phyloP scores from a whole-genome alignment of 345 rosid genomes.

The Eucalyptus urophylla region DNA sequence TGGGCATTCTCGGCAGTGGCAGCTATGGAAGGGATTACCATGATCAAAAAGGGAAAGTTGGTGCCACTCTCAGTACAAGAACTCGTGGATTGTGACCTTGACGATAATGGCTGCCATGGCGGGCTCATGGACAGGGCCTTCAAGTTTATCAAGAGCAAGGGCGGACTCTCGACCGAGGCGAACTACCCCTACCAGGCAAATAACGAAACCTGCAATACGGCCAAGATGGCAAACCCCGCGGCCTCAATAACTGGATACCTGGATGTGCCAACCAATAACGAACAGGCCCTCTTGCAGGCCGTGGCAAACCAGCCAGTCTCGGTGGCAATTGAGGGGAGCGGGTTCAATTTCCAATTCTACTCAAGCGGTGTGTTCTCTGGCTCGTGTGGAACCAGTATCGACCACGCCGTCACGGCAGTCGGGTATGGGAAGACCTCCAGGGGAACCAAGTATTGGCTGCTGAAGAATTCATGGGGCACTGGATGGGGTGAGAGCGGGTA shows the following conservation, averaged over 20 bases:
- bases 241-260: conserved; percentile 18
- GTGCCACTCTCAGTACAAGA: conserved; percentile 44
- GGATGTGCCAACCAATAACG: conserved; percentile 25
- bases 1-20: conserved; percentile 63
- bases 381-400: conserved; percentile 12
- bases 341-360: conserved; percentile 16
- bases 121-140: conserved; percentile 33
- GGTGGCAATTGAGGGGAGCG: conserved; percentile 15
- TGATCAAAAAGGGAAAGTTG: conserved; percentile 23
- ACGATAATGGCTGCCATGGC: conserved; percentile 19
- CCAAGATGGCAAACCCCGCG: not conserved
- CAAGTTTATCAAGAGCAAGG: conserved; percentile 11
- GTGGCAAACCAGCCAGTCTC: conserved; percentile 46
- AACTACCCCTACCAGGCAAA: conserved; percentile 24
- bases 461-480: not conserved
- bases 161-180: conserved; percentile 29
- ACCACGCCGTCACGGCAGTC: conserved; percentile 34
- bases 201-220: conserved; percentile 16
- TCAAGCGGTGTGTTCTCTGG: conserved; percentile 26
- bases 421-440: conserved; percentile 31
- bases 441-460: conserved; percentile 10
- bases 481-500: conserved; percentile 2
- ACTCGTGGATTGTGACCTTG: conserved; percentile 30
- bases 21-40: conserved; percentile 37
- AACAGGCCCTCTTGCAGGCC: conserved; percentile 28